phyloP scores from a whole-genome alignment of 2,329 filamentous ascomycete genomes.

The Paecilomyces formosus region DNA sequence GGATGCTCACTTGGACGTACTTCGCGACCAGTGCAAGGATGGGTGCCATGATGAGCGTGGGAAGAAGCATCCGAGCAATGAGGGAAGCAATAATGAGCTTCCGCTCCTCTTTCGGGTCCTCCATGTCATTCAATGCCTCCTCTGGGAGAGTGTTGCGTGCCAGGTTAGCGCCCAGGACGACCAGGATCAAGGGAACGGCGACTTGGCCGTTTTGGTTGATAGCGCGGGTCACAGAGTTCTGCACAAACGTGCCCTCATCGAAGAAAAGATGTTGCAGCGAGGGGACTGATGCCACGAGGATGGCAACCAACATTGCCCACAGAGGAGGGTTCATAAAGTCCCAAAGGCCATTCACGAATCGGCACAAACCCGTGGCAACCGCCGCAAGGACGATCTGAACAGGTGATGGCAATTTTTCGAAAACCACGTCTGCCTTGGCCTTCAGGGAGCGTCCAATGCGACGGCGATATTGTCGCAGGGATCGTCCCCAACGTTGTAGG shows the following conservation, averaged over 20 bases:
- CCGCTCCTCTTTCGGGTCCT: conserved; percentile 61
- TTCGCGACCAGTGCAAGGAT: conserved; percentile 81
- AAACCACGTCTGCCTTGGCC: conserved; percentile 24
- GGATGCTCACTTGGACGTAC: conserved; percentile 82
- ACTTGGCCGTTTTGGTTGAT: conserved; percentile 80
- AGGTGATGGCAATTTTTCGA: conserved; percentile 44
- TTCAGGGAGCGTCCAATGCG: conserved; percentile 13
- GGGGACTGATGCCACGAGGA: conserved; percentile 84
- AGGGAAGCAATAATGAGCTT: conserved; percentile 81
- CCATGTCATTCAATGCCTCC: conserved; percentile 56
- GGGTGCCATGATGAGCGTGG: conserved; percentile 86
- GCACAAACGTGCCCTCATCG: conserved; percentile 76
- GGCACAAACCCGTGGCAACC: conserved; percentile 33
- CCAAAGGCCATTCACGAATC: conserved; percentile 64
- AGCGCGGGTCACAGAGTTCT: conserved; percentile 86
- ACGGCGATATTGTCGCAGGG: conserved; percentile 11
- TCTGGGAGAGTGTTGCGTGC: conserved; percentile 80
- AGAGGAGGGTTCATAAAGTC: conserved; percentile 97
- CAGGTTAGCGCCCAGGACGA: conserved; percentile 90
- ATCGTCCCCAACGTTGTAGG: conserved; percentile 20
- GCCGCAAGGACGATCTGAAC: conserved; percentile 45
- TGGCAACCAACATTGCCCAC: conserved; percentile 92
- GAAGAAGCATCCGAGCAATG: conserved; percentile 83
- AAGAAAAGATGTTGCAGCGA: conserved; percentile 80
- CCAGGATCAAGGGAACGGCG: conserved; percentile 88